A percentile compares a stretch with the other conserved stretches of the same genome.
Conservation (phyloP, 2,329 filamentous ascomycete genomes). For the Capronia epimyces region DNA sequence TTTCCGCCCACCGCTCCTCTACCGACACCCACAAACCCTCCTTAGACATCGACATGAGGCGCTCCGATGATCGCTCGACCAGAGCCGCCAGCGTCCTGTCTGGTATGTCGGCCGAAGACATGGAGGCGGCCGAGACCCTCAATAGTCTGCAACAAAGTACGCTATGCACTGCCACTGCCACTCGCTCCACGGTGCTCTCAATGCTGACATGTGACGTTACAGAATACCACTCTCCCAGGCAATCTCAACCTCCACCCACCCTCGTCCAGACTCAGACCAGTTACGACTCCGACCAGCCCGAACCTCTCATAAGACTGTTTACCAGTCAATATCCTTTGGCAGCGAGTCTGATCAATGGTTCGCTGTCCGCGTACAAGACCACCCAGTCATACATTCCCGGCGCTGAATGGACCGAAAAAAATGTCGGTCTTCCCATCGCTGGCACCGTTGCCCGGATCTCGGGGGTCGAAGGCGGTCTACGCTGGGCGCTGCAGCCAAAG, state of each 20-base stretch:
- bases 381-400: constrained; percentile 88
- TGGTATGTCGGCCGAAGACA: constrained; percentile 40
- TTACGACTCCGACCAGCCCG: constrained; percentile 51
- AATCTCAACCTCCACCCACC: constrained; percentile 57
- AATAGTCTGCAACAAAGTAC: constrained; percentile 68
- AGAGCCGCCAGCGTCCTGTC: constrained; percentile 45
- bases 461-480: constrained; percentile 78
- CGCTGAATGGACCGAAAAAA: constrained; percentile 84
- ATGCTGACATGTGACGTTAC: constrained; percentile 14
- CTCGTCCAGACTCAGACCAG: constrained; percentile 35
- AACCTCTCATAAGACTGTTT: constrained; percentile 79
- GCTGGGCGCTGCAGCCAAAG: constrained; percentile 65
- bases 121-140: constrained; percentile 65
- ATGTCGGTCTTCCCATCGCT: constrained; percentile 72
- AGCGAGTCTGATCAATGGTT: constrained; percentile 76
- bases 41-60: constrained; percentile 39
- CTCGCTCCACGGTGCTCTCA: constrained; percentile 1
- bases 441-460: constrained; percentile 81
- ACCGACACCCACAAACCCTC: constrained; percentile 19
- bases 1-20: constrained; percentile 20
- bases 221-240: constrained; percentile 28
- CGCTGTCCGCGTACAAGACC: constrained; percentile 75
- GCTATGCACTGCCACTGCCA: background rate
- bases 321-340: constrained; percentile 84
- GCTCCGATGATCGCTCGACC: constrained; percentile 37